These are phyloP conservation scores for Fusarium humuli DNA, from an alignment of 2,329 filamentous ascomycete species.

Conservation along the genomic window DNA sequence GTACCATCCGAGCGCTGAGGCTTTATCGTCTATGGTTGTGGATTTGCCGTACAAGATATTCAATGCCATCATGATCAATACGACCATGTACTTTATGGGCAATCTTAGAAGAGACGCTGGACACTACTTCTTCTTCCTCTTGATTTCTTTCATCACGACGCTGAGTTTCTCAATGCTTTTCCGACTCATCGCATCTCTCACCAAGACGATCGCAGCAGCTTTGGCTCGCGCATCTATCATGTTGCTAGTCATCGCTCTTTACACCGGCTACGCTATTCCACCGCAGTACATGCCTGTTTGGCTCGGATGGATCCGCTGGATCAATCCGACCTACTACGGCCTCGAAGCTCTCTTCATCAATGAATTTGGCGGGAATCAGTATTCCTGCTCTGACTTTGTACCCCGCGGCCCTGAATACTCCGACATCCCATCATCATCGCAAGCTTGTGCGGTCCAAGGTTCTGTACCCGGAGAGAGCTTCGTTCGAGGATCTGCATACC, in stretches of 20 bases:
- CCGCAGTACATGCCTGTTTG: constrained; percentile 60
- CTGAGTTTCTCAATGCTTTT: constrained; percentile 75
- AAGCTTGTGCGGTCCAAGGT: constrained; percentile 25
- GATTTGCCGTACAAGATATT: constrained; percentile 44
- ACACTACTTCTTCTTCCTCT: constrained; percentile 60
- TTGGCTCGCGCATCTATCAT: constrained; percentile 44
- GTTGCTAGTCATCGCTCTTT: constrained; percentile 55
- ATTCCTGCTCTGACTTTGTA: constrained; percentile 58
- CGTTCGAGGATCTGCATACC: constrained; percentile 32
- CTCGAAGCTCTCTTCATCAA: constrained; percentile 74
- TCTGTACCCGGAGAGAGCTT: constrained; percentile 30
- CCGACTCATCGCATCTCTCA: constrained; percentile 47
- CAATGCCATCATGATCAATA: constrained; percentile 54
- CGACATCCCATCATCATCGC: constrained; percentile 1
- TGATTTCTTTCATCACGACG: constrained; percentile 65
- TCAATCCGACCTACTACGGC: constrained; percentile 71
- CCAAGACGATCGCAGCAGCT: constrained; percentile 43
- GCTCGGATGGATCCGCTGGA: constrained; percentile 73
- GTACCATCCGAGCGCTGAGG: constrained; percentile 50
- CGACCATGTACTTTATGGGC: constrained; percentile 72
- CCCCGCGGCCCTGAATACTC: constrained; percentile 43
- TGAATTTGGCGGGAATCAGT: constrained; percentile 64
- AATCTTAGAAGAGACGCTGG: constrained; percentile 70
- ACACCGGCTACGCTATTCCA: constrained; percentile 62
- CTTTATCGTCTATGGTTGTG: constrained; percentile 38